Evolutionary conservation across 768 basidiomycete genomes (phyloP).

Genomic region (Auricularia sp.): DNA sequence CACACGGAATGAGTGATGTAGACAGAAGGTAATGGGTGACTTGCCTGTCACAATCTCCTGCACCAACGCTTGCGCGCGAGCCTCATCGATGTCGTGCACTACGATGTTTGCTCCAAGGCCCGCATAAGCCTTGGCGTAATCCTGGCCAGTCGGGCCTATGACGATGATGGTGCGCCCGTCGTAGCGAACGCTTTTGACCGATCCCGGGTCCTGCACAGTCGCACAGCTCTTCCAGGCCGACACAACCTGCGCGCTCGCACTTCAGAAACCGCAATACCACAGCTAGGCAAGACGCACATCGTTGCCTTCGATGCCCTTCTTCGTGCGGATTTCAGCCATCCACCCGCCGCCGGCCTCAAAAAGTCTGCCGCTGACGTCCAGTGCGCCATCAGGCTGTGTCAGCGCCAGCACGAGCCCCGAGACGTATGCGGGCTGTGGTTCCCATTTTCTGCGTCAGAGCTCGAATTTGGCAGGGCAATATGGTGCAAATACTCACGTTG

Average conservation of each 20-base stretch:
- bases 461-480: slow-evolving; percentile 71
- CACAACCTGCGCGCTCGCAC: slow-evolving; percentile 52
- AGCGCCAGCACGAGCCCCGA: slow-evolving; percentile 87
- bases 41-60: slow-evolving; percentile 69
- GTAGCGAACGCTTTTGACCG: slow-evolving; percentile 53
- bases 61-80: slow-evolving; percentile 73
- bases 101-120: slow-evolving; percentile 93
- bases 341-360: slow-evolving; percentile 94
- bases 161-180: slow-evolving; percentile 87
- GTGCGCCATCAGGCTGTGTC: slow-evolving; percentile 65
- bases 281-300: not conserved
- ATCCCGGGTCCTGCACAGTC: slow-evolving; percentile 14
- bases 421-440: slow-evolving; percentile 69
- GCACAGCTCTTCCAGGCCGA: slow-evolving; percentile 55
- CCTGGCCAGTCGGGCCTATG: slow-evolving; percentile 77
- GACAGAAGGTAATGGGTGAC: no score
- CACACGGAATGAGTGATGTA: no score
- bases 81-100: slow-evolving; percentile 87
- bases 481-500: slow-evolving; percentile 97
- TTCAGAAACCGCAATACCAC: slow-evolving; percentile 26
- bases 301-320: slow-evolving; percentile 30
- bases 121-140: slow-evolving; percentile 85
- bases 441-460: slow-evolving; percentile 5
- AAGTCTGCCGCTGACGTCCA: slow-evolving; percentile 66
- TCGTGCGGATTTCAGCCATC: slow-evolving; percentile 81